Evolutionary conservation across 2,329 filamentous ascomycete species (phyloP).

Genomic region (Colletotrichum plurivorum): DNA sequence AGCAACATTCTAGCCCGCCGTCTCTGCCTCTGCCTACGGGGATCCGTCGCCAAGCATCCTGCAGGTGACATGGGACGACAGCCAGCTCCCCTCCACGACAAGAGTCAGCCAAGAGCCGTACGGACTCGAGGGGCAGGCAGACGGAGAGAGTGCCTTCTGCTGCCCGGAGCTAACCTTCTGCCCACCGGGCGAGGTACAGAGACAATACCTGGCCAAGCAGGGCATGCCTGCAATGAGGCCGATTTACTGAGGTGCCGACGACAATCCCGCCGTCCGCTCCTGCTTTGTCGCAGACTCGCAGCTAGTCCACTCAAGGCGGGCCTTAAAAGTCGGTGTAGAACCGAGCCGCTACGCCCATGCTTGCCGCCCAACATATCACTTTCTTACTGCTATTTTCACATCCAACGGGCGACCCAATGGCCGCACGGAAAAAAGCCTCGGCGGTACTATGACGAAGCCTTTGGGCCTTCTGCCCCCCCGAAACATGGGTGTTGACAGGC

Average conservation of each 20-base stretch:
- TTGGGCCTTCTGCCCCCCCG: constrained; percentile 18
- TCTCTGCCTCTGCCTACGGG: constrained; percentile 16
- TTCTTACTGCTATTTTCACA: constrained; percentile 22
- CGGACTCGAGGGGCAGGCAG: too few species aligned
- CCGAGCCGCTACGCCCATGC: constrained; percentile 34
- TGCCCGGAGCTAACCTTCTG: not conserved
- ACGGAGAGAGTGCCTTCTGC: not conserved
- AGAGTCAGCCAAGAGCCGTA: not conserved
- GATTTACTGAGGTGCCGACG: constrained; percentile 17
- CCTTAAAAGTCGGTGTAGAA: constrained; percentile 43
- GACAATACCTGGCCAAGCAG: constrained; percentile 15
- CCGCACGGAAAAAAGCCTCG: constrained; percentile 15
- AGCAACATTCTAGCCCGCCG: constrained; percentile 33
- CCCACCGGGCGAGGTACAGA: constrained; percentile 17
- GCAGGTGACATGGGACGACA: constrained; percentile 40
- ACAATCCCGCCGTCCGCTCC: constrained; percentile 32
- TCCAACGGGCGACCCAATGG: constrained; percentile 5
- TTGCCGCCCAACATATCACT: constrained; percentile 39
- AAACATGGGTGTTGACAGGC: constrained; percentile 23
- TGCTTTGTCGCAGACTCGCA: constrained; percentile 38
- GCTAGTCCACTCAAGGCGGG: constrained; percentile 41
- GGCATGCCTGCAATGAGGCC: constrained; percentile 3
- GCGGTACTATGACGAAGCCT: constrained; percentile 31
- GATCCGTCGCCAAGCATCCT: constrained; percentile 36
- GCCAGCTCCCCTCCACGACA: constrained; percentile 14